Percentiles rank a stretch among this genome's conserved stretches.
Conservation (phyloP, 345 rosid genomes). For the Toxicodendron radicans region DNA sequence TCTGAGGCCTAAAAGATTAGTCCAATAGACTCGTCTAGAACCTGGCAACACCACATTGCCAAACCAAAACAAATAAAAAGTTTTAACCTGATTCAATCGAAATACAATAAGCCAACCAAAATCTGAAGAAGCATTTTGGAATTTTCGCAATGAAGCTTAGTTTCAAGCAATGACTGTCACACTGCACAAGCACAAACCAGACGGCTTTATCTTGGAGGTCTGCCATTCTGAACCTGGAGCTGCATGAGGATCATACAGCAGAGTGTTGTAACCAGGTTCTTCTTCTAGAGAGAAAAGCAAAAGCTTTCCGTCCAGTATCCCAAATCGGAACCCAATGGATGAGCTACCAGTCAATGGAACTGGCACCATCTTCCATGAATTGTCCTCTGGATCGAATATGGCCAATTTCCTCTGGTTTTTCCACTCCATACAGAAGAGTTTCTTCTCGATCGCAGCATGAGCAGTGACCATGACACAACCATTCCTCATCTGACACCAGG, state of each 20-base stretch:
- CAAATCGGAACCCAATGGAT: conserved; percentile 63
- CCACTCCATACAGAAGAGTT: conserved; percentile 92
- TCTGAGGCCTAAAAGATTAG: not conserved
- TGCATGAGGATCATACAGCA: conserved; percentile 76
- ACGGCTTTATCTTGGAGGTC: conserved; percentile 62
- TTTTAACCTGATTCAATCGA: not conserved
- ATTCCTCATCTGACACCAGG: conserved; percentile 80
- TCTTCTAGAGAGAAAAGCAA: conserved; percentile 61
- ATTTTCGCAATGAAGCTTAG: not conserved
- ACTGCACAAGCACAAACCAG: conserved; percentile 68
- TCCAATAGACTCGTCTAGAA: not conserved
- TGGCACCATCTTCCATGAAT: conserved; percentile 72
- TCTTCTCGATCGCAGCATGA: conserved; percentile 71
- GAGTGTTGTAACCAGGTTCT: conserved; percentile 49
- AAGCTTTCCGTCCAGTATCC: conserved; percentile 73
- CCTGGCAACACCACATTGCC: not conserved
- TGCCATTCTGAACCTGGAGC: conserved; percentile 74
- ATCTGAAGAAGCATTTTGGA: conserved; percentile 1
- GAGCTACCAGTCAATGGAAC: conserved; percentile 79
- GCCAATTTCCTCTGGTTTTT: conserved; percentile 79
- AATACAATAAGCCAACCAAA: not conserved
- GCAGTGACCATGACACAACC: conserved; percentile 96
- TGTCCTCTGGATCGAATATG: conserved; percentile 59
- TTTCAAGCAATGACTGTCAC: conserved; percentile 73
- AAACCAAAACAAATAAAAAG: not conserved